phyloP scores from a whole-genome alignment of 306 rosid species.

The Ochetophila trinervis region DNA sequence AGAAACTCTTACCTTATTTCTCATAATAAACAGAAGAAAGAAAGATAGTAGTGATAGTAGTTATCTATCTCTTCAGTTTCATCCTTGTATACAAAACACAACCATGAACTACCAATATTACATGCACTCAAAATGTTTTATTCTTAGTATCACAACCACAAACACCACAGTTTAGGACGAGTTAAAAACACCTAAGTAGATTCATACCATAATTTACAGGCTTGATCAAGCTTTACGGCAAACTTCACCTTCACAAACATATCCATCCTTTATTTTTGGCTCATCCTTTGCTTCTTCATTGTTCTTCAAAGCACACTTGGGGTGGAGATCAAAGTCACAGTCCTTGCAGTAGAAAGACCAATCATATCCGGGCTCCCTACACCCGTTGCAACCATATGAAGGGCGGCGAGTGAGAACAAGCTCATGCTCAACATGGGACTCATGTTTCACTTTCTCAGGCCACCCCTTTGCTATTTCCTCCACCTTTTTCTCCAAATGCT shows the following conservation, averaged over 20 bases:
- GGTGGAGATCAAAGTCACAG: constrained; percentile 51
- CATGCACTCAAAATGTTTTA: no score
- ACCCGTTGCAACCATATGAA: constrained; percentile 29
- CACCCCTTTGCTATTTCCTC: constrained; percentile 33
- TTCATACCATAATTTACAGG: not conserved
- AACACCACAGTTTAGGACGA: no score
- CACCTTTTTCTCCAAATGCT: constrained; percentile 24
- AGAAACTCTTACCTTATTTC: no score
- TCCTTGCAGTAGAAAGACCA: constrained; percentile 38
- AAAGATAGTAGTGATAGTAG: no score
- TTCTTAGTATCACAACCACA: no score
- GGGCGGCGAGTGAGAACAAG: constrained; percentile 9
- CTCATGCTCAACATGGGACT: constrained; percentile 34
- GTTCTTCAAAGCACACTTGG: constrained; percentile 41
- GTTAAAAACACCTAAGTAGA: no score
- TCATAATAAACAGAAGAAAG: no score
- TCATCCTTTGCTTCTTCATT: constrained; percentile 17
- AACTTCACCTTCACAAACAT: constrained; percentile 36
- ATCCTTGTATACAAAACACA: no score
- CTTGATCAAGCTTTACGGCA: constrained; percentile 36
- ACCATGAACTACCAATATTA: no score
- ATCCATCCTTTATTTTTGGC: constrained; percentile 25
- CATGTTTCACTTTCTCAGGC: constrained; percentile 38
- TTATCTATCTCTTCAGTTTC: no score
- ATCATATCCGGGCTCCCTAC: constrained; percentile 24